A percentile compares a stretch with the other conserved stretches of the same genome.
These are phyloP conservation scores for Gamsiella multidivaricata DNA, from an alignment of 192 early-diverging fungal species.

Conservation along the genomic window DNA sequence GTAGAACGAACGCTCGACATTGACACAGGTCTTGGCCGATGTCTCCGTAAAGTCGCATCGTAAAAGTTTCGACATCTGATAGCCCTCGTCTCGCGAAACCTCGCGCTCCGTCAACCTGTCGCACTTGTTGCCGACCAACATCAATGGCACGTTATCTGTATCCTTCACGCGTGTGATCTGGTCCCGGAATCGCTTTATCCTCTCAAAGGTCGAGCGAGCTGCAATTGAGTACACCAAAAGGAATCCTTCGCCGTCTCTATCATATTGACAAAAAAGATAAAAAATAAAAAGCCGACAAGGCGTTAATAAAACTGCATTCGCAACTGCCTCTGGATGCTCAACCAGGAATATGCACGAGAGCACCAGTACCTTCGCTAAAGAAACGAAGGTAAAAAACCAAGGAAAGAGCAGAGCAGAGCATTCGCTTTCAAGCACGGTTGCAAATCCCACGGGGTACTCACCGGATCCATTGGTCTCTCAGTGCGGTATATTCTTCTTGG, in stretches of 20 bases:
- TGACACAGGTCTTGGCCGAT: conserved; percentile 89
- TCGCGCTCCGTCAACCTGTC: conserved; percentile 86
- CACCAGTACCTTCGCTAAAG: conserved; percentile 1
- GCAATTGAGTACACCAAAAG: conserved; percentile 93
- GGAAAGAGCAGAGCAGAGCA: conserved; percentile 4
- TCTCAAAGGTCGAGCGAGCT: conserved; percentile 88
- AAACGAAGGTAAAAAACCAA: not conserved
- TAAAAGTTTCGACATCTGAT: conserved; percentile 77
- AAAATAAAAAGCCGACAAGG: not conserved
- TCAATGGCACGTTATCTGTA: conserved; percentile 83
- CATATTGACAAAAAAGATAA: not conserved
- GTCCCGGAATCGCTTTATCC: conserved; percentile 85
- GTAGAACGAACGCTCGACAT: conserved; percentile 91
- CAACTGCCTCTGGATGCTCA: not conserved
- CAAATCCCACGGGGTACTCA: conserved; percentile 33
- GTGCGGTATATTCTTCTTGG: conserved; percentile 83
- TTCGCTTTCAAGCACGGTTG: not conserved
- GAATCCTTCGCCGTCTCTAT: conserved; percentile 85
- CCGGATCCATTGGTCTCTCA: conserved; percentile 86
- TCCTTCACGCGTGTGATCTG: conserved; percentile 95
- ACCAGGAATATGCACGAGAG: conserved; percentile 20
- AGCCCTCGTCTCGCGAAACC: conserved; percentile 87
- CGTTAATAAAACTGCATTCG: not conserved
- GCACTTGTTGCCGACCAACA: conserved; percentile 97
- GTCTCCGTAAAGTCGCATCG: conserved; percentile 91